Conservation (phyloP, 2,329 filamentous ascomycete species). For the Aschersonia sp. region DNA sequence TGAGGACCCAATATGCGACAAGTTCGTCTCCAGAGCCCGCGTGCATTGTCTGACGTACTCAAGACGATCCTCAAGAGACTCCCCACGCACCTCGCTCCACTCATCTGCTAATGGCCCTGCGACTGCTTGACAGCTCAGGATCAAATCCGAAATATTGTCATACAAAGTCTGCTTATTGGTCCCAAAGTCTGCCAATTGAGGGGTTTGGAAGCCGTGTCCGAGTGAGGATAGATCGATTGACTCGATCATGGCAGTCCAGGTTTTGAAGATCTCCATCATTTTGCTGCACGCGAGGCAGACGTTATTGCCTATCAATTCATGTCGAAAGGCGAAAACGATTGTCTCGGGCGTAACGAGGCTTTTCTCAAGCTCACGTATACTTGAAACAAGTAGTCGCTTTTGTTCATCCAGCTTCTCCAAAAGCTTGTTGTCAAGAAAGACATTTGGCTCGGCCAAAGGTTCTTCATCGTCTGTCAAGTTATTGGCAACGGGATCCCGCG, state of each 20-base stretch:
- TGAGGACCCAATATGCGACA: constrained; percentile 76
- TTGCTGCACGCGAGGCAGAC: constrained; percentile 66
- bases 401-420: constrained; percentile 76
- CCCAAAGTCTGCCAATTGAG: constrained; percentile 74
- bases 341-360: constrained; percentile 65
- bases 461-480: constrained; percentile 82
- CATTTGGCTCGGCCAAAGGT: constrained; percentile 52
- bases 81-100: constrained; percentile 84
- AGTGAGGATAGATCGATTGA: constrained; percentile 78
- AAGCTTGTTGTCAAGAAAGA: constrained; percentile 59
- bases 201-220: constrained; percentile 64
- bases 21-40: constrained; percentile 70
- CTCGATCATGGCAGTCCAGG: constrained; percentile 81
- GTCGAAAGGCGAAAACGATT: constrained; percentile 62
- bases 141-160: constrained; percentile 79
- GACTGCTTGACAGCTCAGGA: constrained; percentile 81
- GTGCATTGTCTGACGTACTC: constrained; percentile 65
- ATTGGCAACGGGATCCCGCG: constrained; percentile 58
- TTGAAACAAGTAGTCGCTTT: constrained; percentile 71
- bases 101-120: constrained; percentile 84
- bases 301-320: constrained; percentile 67
- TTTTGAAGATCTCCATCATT: constrained; percentile 77
- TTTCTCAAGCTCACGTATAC: constrained; percentile 77
- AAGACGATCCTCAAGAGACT: constrained; percentile 75
- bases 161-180: constrained; percentile 88